These are phyloP conservation scores for Phtheirospermum japonicum DNA, from an alignment of 257 asterid species.

Conservation along the genomic window DNA sequence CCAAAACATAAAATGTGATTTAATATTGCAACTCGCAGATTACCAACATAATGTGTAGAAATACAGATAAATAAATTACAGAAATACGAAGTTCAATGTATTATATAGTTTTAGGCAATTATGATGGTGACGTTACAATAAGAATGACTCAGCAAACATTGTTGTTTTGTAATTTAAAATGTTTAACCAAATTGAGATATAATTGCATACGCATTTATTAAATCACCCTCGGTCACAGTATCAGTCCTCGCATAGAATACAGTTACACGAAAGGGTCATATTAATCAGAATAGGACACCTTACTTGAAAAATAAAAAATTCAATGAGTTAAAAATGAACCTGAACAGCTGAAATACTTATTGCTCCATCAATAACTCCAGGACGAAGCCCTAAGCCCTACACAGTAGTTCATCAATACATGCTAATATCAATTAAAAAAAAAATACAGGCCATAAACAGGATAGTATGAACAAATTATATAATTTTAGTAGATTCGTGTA, in stretches of 20 bases:
- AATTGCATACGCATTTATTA: too few relatives aligned
- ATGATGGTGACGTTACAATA: too few relatives aligned
- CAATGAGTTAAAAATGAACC: constrained; percentile 41
- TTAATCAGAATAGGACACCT: neutral
- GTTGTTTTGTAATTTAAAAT: too few relatives aligned
- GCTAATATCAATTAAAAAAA: too few relatives aligned
- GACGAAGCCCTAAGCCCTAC: constrained; percentile 82
- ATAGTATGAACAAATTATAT: neutral
- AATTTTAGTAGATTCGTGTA: neutral
- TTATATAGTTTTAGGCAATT: too few relatives aligned
- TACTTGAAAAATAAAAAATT: neutral
- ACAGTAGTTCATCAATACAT: constrained; percentile 29
- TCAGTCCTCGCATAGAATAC: too few relatives aligned
- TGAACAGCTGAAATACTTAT: constrained; percentile 97
- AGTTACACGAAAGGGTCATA: neutral
- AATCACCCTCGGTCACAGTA: too few relatives aligned
- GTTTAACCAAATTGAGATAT: too few relatives aligned
- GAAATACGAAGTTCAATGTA: neutral
- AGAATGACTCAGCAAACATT: too few relatives aligned
- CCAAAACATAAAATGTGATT: neutral
- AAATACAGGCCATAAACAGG: constrained; percentile 10
- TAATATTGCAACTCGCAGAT: neutral
- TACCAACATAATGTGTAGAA: neutral
- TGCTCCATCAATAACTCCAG: constrained; percentile 97
- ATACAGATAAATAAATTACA: neutral